Base-by-base conservation (phyloP, 2,329 filamentous ascomycete species). In the Plenodomus lindquistii region DNA sequence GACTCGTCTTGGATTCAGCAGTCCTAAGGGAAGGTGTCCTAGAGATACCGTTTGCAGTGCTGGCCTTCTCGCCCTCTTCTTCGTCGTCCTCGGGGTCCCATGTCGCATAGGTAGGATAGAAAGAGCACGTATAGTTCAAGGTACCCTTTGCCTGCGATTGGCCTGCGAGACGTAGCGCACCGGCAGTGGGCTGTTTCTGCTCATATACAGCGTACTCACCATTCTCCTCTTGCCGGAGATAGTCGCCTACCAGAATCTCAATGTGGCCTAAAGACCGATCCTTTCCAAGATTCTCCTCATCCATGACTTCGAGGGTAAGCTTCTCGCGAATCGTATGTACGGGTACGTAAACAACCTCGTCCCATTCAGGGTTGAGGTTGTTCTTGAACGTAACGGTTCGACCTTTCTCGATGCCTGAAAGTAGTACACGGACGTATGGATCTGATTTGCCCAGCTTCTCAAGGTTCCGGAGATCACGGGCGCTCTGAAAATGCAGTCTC, bases 401-500 rank as follows among this genome's bases (percentile, higher is more conserved):
- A 9, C 84, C 91, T 72, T 93, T 96, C 68, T 94, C 88, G 47
- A 97, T 85, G 38, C 94, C 93, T 40, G 92, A 96, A 7, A 97
- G 81, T 44, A 97, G 74, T 1, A 97, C 88, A 36, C 93, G 87
- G 18, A 86, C 89, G 64, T 99, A 99, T 0, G 94, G 91, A 72
- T 99, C 95, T 1, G 94, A 97, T 74, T 97, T 97, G 74, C 94
- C 94, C 72, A 99, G 84, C 2, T 91, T 90, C 74, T 99, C 94
- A 44, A 97, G 82, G 71, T 99, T 99, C 50, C 91, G 89, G 37
- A 99, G 81, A 62, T 92, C 85, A 41, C 81, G 83, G 22, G 91
- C 94, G 64, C 84, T 86, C 75, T 89, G 84, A 78, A 97, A 93
- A 73, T 99, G 92, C 59, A 99, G 80, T 54, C 94, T 87, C 85